These are phyloP conservation scores for Handroanthus guayacan DNA, from an alignment of 257 asterid species.

Conservation along the genomic window DNA sequence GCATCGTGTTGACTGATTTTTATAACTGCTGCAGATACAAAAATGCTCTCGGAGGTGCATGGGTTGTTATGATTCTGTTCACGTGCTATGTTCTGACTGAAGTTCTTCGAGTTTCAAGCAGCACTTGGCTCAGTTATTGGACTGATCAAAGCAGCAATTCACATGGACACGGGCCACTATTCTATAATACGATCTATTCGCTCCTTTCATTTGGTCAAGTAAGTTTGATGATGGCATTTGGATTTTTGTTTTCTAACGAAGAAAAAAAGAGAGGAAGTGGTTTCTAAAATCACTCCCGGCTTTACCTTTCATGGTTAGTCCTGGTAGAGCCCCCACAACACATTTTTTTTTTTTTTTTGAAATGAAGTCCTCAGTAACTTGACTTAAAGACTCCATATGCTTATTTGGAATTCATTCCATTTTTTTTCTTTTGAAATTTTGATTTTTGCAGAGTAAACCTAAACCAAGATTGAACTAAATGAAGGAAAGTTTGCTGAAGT, in stretches of 20 bases:
- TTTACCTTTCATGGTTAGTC: no score
- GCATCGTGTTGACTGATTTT: constrained; percentile 14
- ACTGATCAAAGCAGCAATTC: constrained; percentile 60
- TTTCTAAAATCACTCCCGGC: no score
- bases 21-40: constrained; percentile 65
- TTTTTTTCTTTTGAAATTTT: no score
- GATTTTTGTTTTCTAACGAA: neutral
- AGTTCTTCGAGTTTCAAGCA: constrained; percentile 77
- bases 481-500: no score
- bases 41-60: constrained; percentile 87
- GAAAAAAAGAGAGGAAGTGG: no score
- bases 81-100: constrained; percentile 72
- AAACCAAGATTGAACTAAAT: no score
- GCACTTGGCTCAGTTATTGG: constrained; percentile 96
- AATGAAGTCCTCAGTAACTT: no score
- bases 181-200: constrained; percentile 74
- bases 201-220: constrained; percentile 81
- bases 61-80: constrained; percentile 81
- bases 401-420: no score
- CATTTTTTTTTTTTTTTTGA: no score
- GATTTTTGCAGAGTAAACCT: no score
- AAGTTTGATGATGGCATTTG: constrained; percentile 37
- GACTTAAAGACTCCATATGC: no score
- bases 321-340: no score
- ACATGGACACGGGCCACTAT: constrained; percentile 53